Percentiles rank a stretch among this genome's conserved stretches.
Evolutionary conservation across 2,329 filamentous ascomycete genomes (phyloP).

Genomic region (Aspergillus flavus): DNA sequence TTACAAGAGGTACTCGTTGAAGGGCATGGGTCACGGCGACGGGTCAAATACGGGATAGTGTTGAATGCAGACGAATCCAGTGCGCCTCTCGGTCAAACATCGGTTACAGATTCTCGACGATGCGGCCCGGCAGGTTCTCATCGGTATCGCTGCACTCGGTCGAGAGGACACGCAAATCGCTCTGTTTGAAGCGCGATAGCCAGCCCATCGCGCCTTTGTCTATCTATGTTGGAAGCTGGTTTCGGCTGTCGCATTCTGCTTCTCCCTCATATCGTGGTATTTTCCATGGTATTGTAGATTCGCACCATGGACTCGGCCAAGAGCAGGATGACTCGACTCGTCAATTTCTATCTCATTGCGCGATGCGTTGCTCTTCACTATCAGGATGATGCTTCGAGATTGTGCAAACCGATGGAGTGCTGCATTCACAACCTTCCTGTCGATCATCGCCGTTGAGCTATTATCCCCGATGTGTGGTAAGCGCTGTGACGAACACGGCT

Average conservation of each 20-base stretch:
- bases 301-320: background rate
- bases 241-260: background rate
- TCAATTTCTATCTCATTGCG: background rate
- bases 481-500: background rate
- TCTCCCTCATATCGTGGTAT: background rate
- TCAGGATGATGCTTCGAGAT: background rate
- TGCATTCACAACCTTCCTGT: background rate
- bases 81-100: background rate
- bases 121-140: background rate
- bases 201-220: background rate
- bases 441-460: background rate
- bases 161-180: background rate
- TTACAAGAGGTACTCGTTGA: background rate
- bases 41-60: background rate
- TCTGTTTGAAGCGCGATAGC: background rate
- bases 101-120: background rate
- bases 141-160: background rate
- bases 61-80: background rate
- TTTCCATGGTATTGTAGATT: background rate
- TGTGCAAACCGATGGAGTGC: background rate
- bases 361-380: background rate
- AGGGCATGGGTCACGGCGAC: background rate
- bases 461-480: background rate
- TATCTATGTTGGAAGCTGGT: background rate
- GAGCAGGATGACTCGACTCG: background rate